A percentile compares a stretch with the other conserved stretches of the same genome.
Conservation (phyloP, 306 rosid genomes). For the Castanea crenata region DNA sequence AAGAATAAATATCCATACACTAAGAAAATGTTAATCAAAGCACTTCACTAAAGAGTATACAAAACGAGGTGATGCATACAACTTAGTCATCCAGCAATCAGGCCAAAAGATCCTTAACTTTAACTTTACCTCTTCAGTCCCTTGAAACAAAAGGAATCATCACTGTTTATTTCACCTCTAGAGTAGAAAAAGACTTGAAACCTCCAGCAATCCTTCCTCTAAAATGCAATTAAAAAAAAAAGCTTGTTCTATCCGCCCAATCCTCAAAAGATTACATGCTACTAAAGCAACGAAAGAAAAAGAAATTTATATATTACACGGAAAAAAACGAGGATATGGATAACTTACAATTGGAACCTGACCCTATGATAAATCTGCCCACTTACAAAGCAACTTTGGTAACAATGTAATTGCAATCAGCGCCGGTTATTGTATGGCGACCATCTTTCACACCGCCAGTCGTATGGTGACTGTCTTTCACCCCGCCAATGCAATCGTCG, state of each 20-base stretch:
- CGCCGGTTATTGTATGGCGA: slow-evolving; percentile 37
- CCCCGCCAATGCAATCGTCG: slow-evolving; percentile 51
- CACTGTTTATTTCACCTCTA: neutral
- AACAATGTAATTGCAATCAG: slow-evolving; percentile 17
- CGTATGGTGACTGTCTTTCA: slow-evolving; percentile 46
- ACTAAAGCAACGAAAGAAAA: neutral
- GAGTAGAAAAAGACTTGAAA: neutral
- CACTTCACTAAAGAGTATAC: neutral
- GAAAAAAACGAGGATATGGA: neutral
- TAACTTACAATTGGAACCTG: neutral
- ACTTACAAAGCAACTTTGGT: slow-evolving; percentile 9
- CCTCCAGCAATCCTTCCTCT: neutral
- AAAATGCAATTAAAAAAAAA: neutral
- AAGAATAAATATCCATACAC: neutral
- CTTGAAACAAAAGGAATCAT: neutral
- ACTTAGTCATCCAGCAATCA: neutral
- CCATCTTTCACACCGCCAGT: slow-evolving; percentile 62
- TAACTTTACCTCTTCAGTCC: neutral
- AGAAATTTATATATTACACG: neutral
- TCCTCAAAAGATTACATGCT: neutral
- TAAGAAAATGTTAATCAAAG: neutral
- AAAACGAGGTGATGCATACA: neutral
- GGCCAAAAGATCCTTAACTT: neutral
- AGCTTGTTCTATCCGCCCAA: neutral
- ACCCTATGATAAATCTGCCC: neutral